phyloP scores from a whole-genome alignment of 1,139 yeast genomes.

The Meyerozyma carpophila region DNA sequence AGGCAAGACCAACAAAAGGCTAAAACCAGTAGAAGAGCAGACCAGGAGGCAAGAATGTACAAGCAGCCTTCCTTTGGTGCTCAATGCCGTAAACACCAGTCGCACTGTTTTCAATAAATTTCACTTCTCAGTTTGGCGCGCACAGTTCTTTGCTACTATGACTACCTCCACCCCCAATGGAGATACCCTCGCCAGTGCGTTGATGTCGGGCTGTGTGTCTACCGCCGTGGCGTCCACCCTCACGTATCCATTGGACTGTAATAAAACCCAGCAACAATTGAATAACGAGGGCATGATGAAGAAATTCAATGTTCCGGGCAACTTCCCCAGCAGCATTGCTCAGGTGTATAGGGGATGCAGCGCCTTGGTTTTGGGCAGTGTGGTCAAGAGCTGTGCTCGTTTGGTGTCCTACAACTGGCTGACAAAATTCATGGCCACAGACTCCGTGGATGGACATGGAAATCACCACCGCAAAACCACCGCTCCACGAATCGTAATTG shows the following conservation, averaged over 20 bases:
- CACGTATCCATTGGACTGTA: slow-evolving; percentile 81
- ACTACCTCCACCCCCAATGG: slow-evolving; percentile 8
- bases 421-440: slow-evolving; percentile 67
- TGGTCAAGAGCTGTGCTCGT: slow-evolving; percentile 67
- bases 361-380: slow-evolving; percentile 72
- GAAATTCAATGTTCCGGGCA: slow-evolving; percentile 32
- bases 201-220: slow-evolving; percentile 72
- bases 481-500: slow-evolving; percentile 72
- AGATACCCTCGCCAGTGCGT: slow-evolving; percentile 50
- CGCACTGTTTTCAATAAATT: too few species aligned
- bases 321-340: slow-evolving; percentile 33
- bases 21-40: background rate
- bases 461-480: slow-evolving; percentile 39
- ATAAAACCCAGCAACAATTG: slow-evolving; percentile 71
- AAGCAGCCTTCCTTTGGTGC: too few species aligned
- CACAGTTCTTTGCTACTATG: background rate
- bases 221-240: slow-evolving; percentile 65
- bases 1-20: too few species aligned
- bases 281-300: slow-evolving; percentile 38
- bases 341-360: slow-evolving; percentile 70
- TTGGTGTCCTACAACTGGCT: slow-evolving; percentile 73
- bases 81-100: background rate
- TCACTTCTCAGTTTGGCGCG: background rate
- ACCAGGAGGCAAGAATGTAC: too few species aligned
- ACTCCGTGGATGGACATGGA: slow-evolving; percentile 29